Evolutionary conservation across 2,329 filamentous ascomycete genomes (phyloP), one percentile per base, ranked within the genome.

Genomic region (Ceratocystis cubensis): DNA sequence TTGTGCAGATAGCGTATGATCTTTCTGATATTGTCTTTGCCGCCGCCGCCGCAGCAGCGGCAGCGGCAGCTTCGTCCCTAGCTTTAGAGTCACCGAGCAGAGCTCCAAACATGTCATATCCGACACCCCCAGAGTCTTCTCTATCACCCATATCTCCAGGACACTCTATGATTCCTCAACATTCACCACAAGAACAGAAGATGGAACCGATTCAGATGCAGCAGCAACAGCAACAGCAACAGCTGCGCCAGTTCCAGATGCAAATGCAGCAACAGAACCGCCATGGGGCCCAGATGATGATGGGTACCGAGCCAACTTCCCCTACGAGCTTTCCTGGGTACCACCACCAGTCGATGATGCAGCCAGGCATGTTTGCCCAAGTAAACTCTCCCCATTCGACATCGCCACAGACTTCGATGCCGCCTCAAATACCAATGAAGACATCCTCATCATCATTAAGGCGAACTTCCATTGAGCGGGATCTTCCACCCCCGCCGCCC

Each of bases 1-100:
- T 87, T 57, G 82, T 84, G 13, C 77, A 79, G 65, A 76, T 83
- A 64, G 84, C 84, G 3, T 85, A 84, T 71, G 81, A 83, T 37
- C 75, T 83, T 66, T 82, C 81, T 22, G 78, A 80, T 33, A 77
- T 79, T 41, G 76, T 79, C 62, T 75, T 77, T 66, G 71, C 71
- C 8, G 72, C 74, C 8, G 30, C 65, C 5, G 25, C 41, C 15
- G 44, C 56, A 22, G 53, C 53, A 28, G 53, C 53, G 6, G 53
- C 28, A 2, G 53, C 28, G 2, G 53, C 53, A 45, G 28, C 48
- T 5, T 37, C 48, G n/a, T 28, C 59, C 15, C 57, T 67, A 20
- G 17, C 66, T 4, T 70, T 74, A 1, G 69, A 71, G 3, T 74
- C 75, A 5, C 61, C 57, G 8, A 61, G 62, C 6, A 13, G 61